These are phyloP conservation scores for Pyrenochaeta sp. DNA, from an alignment of 2,329 filamentous ascomycete genomes.

Conservation along the genomic window DNA sequence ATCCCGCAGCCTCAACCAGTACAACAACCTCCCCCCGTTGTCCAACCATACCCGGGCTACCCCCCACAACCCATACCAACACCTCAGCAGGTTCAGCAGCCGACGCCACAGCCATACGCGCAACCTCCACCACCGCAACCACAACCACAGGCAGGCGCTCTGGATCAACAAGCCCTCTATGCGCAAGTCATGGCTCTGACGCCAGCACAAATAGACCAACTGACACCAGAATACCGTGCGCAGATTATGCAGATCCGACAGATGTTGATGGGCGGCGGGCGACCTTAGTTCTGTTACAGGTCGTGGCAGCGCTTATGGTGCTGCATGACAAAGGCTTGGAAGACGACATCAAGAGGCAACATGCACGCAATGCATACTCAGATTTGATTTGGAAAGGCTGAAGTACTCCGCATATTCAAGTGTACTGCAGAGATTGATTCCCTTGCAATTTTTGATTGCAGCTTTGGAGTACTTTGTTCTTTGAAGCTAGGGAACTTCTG, in stretches of 20 bases:
- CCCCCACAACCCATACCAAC: slow-evolving; percentile 59
- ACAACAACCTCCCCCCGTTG: slow-evolving; percentile 42
- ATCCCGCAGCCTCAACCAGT: slow-evolving; percentile 47
- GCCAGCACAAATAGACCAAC: slow-evolving; percentile 78
- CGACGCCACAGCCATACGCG: slow-evolving; percentile 51
- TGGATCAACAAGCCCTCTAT: slow-evolving; percentile 72
- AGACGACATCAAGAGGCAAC: too few species aligned
- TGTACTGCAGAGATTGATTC: too few species aligned
- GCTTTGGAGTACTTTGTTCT: too few species aligned
- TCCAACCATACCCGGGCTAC: slow-evolving; percentile 46
- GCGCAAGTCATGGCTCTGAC: slow-evolving; percentile 82
- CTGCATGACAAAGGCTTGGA: background rate
- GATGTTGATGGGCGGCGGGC: slow-evolving; percentile 56
- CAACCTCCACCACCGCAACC: slow-evolving; percentile 49
- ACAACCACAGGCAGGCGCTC: slow-evolving; percentile 29
- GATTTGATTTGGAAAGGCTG: too few species aligned
- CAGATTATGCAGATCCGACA: slow-evolving; percentile 82
- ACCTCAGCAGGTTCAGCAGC: slow-evolving; percentile 56
- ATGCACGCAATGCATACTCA: too few species aligned
- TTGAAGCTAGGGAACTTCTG: too few species aligned
- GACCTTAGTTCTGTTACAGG: slow-evolving; percentile 10
- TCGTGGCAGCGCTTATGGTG: background rate
- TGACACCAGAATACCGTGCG: slow-evolving; percentile 76
- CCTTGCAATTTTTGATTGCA: too few species aligned
- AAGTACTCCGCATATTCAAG: too few species aligned